Conservation (phyloP, 2,329 filamentous ascomycete genomes). For the Aureobasidium musti region DNA sequence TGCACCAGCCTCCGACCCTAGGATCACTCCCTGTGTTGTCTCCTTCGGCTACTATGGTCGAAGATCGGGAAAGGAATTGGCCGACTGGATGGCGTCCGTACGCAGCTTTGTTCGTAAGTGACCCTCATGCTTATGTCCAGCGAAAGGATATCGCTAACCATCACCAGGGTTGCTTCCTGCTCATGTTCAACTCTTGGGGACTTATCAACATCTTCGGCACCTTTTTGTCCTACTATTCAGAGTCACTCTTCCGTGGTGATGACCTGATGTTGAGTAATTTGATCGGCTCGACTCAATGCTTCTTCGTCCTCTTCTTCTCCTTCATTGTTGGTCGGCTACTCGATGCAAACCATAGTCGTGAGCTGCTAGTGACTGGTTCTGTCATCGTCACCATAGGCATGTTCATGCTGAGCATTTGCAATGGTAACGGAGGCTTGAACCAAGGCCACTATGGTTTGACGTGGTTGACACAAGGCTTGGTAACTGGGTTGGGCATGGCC, state of each 20-base stretch:
- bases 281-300: constrained; percentile 53
- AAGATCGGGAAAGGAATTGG: constrained; percentile 45
- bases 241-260: constrained; percentile 46
- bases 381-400: constrained; percentile 49
- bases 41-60: neutral
- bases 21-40: neutral
- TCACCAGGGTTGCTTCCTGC: constrained; percentile 50
- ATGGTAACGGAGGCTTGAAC: constrained; percentile 42
- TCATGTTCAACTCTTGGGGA: constrained; percentile 55
- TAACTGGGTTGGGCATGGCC: constrained; percentile 54
- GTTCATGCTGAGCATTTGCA: constrained; percentile 49
- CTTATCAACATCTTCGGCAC: constrained; percentile 55
- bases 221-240: constrained; percentile 53
- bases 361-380: constrained; percentile 47
- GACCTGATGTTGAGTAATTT: constrained; percentile 50
- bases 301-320: constrained; percentile 51
- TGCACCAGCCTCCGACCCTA: neutral
- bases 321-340: constrained; percentile 52
- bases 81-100: constrained; percentile 51
- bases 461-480: constrained; percentile 52
- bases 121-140: no score
- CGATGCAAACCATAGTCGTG: constrained; percentile 50
- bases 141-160: neutral
- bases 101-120: constrained; percentile 41
- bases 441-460: constrained; percentile 48